These are phyloP conservation scores for Sporobolomyces pararoseus DNA, from an alignment of 768 basidiomycete genomes.

Conservation along the genomic window DNA sequence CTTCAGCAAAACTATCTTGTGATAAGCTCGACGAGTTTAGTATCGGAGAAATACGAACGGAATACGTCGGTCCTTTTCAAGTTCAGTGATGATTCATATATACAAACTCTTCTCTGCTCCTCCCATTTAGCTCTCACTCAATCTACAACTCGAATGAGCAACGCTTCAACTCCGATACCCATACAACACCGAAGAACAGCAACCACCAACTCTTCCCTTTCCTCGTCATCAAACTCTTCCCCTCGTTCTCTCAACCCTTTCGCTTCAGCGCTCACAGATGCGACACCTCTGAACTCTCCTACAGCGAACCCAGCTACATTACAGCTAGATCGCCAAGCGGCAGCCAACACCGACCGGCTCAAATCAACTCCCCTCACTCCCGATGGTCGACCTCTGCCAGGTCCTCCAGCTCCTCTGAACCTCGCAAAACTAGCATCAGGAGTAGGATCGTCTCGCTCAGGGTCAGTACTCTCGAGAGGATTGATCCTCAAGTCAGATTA, in stretches of 20 bases:
- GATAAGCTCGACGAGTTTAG: too few relatives aligned
- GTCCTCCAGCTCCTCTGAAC: slow-evolving; percentile 19
- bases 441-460: slow-evolving; percentile 74
- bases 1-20: too few relatives aligned
- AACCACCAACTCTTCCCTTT: background rate
- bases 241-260: background rate
- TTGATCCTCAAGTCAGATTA: slow-evolving; percentile 94
- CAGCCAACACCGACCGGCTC: background rate
- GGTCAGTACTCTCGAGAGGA: slow-evolving; percentile 77
- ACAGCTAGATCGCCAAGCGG: background rate
- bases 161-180: background rate
- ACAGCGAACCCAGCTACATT: background rate
- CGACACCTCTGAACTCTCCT: slow-evolving; percentile 5
- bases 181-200: slow-evolving; percentile 2
- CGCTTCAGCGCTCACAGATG: slow-evolving; percentile 1
- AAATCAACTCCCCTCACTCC: background rate
- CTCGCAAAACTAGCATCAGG: slow-evolving; percentile 3
- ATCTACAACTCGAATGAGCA: too few relatives aligned
- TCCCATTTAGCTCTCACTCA: too few relatives aligned
- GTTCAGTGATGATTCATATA: too few relatives aligned
- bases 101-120: too few relatives aligned
- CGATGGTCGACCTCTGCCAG: background rate
- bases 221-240: slow-evolving; percentile 10
- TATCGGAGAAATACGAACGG: too few relatives aligned
- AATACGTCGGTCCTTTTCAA: too few relatives aligned